Base-by-base conservation (phyloP, 352 stramenopile species). In the Aphanomyces invadans region DNA sequence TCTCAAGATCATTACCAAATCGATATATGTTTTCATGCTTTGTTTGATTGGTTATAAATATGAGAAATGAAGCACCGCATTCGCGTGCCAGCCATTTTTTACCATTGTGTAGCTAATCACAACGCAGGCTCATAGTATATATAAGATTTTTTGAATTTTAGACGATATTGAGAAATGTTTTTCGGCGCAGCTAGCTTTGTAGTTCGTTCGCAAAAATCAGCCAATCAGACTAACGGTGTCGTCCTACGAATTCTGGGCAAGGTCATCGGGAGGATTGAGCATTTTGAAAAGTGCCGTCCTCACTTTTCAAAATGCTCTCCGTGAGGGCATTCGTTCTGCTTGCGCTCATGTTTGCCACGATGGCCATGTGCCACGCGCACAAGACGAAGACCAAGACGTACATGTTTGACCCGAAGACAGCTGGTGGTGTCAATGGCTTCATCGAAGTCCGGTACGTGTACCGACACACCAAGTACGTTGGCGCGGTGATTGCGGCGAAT, bases 401-500 rank as follows among this genome's bases (percentile, higher is more conserved):
- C 28, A 39, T 28, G 15, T 67, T 44, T 33, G 42, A 67, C 38
- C 42, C 42, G 26, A 46, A 28, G 7, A 60, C 42, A 3, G 15
- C 60, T 4, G 46, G 60, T 39, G 60, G 60, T 23, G 60, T 67
- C 15, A 44, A 48, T 2, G 60, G 60, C 28, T 44, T 28, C 31
- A 67, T 67, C 26, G 10, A 21, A n/a, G 59, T 66, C 17, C 15
- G 19, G 36, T 44, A 65, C 33, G 9, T 10, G 11, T 44, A 19
- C 23, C n/a, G 26, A n/a, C 46, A 54, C 21, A 23, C 46, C 49
- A 57, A 57, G 49, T 57, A 57, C 49, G 17, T 57, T 45, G 60
- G 60, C 21, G 67, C 61, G 26, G 70, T 25, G 2, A 70, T 76
- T 64, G 28, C 23, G 17, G 68, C 64, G 21, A 53, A 73, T 2